A percentile compares a stretch with the other conserved stretches of the same genome.
These are phyloP conservation scores for Verticillium nonalfalfae DNA, from an alignment of 2,329 filamentous ascomycete genomes.

Conservation along the genomic window DNA sequence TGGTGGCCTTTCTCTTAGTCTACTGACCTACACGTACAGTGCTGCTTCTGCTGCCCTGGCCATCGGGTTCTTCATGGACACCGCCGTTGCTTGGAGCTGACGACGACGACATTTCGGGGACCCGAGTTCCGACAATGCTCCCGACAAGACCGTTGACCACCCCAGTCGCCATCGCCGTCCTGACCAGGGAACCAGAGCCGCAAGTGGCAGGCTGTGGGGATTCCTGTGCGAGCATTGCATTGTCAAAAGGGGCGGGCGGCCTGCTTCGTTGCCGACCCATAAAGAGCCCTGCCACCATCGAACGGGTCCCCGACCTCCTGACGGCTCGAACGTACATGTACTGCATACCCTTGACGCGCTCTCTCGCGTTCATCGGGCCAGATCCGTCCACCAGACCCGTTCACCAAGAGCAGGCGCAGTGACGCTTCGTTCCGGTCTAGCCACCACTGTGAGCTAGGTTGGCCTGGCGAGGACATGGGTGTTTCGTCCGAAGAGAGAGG, in stretches of 20 bases:
- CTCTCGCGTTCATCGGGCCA: neutral
- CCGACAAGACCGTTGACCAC: neutral
- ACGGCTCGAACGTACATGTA: neutral
- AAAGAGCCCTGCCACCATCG: neutral
- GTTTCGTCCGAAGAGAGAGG: neutral
- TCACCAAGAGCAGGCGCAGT: neutral
- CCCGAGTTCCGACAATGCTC: neutral
- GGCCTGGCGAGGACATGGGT: neutral
- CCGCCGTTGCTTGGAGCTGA: neutral
- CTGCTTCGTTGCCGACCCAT: neutral
- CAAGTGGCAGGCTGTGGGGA: neutral
- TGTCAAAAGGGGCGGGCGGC: neutral
- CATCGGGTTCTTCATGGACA: neutral
- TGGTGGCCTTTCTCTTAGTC: neutral
- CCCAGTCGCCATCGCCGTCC: neutral
- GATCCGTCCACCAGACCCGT: neutral
- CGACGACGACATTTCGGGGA: neutral
- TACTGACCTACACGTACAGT: too few relatives aligned
- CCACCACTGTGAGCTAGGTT: neutral
- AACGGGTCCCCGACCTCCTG: neutral
- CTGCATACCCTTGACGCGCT: too few relatives aligned
- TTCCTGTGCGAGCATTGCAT: neutral
- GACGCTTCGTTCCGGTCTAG: neutral
- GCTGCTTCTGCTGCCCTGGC: too few relatives aligned
- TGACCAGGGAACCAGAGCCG: neutral